These are phyloP conservation scores for Senna tora DNA, from an alignment of 306 rosid species.

Conservation along the genomic window DNA sequence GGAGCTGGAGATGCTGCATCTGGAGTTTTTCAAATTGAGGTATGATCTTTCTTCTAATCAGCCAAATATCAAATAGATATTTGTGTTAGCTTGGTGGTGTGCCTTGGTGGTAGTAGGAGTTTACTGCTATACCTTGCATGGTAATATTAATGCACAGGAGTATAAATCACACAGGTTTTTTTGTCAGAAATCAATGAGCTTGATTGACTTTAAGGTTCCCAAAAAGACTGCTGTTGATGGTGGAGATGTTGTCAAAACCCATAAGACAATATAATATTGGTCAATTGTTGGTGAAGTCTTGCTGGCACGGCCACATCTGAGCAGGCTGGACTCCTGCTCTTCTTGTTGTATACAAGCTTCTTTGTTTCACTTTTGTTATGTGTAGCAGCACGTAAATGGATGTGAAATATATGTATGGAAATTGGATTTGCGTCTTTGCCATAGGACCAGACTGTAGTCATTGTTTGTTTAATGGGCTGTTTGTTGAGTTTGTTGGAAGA, in stretches of 20 bases:
- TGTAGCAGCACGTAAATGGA: neutral
- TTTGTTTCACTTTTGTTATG: neutral
- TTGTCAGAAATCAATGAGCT: neutral
- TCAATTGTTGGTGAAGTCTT: neutral
- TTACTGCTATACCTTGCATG: conserved; percentile 1
- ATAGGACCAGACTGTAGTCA: neutral
- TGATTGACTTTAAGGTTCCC: neutral
- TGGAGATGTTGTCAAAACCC: conserved; percentile 9
- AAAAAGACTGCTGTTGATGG: neutral
- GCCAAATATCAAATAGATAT: neutral
- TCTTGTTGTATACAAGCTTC: neutral
- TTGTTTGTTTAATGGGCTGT: neutral
- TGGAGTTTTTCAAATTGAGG: conserved; percentile 81
- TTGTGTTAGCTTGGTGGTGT: neutral
- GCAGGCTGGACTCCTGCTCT: neutral
- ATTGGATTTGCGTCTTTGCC: neutral
- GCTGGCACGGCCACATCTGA: neutral
- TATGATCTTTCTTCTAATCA: conserved; percentile 30
- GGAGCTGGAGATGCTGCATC: conserved; percentile 83
- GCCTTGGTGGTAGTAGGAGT: neutral
- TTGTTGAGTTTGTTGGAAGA: neutral
- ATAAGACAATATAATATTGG: neutral
- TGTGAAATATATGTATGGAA: neutral
- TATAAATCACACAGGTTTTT: conserved; percentile 7
- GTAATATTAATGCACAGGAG: neutral